A percentile compares a stretch with the other conserved stretches of the same genome.
phyloP scores from a whole-genome alignment of 495 filamentous ascomycete species.

The Neurospora tetraspora region DNA sequence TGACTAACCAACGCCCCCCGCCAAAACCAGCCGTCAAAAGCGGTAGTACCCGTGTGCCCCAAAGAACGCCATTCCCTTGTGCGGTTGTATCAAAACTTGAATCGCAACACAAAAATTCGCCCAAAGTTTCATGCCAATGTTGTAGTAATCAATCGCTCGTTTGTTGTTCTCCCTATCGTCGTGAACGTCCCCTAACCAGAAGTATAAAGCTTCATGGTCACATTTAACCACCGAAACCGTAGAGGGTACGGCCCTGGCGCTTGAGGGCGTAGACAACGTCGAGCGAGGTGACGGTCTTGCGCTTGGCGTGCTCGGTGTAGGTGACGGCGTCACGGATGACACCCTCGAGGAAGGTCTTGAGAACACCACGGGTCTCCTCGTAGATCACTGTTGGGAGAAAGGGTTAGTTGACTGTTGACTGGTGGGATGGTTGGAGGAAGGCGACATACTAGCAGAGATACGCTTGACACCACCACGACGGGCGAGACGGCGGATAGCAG shows the following conservation, averaged over 20 bases:
- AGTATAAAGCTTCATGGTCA: not conserved
- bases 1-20: not conserved
- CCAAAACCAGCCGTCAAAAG: not conserved
- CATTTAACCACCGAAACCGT: slow-evolving; percentile 92
- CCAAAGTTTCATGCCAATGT: not conserved
- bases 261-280: slow-evolving; percentile 95
- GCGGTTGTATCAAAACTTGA: not conserved
- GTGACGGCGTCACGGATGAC: slow-evolving; percentile 98
- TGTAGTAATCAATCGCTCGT: slow-evolving; percentile 1
- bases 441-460: slow-evolving; percentile 78
- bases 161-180: not conserved
- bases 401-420: slow-evolving; percentile 55
- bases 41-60: not conserved
- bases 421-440: slow-evolving; percentile 35
- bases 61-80: not conserved
- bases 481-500: slow-evolving; percentile 98
- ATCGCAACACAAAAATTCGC: not conserved
- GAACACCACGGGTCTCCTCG: slow-evolving; percentile 98
- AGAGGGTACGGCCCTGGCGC: slow-evolving; percentile 90
- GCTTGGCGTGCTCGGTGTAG: slow-evolving; percentile 95
- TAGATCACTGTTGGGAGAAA: slow-evolving; percentile 63
- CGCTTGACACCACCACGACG: slow-evolving; percentile 99
- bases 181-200: not conserved
- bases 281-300: slow-evolving; percentile 92
- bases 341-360: slow-evolving; percentile 99